A percentile compares a stretch with the other conserved stretches of the same genome.
Evolutionary conservation across 495 filamentous ascomycete genomes (phyloP).

Genomic region (Podospora anserina): DNA sequence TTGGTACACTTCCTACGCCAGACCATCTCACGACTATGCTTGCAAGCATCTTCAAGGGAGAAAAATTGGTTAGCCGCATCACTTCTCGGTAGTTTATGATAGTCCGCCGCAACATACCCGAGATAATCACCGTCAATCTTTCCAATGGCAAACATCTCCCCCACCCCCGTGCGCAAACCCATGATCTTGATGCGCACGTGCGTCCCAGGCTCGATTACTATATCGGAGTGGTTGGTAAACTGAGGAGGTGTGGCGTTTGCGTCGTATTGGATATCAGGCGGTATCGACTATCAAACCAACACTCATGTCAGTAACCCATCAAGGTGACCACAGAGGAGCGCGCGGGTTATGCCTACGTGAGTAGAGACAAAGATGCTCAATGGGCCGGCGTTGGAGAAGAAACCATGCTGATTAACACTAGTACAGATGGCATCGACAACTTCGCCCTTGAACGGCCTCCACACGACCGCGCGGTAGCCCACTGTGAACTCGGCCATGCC

Average conservation of each 20-base stretch:
- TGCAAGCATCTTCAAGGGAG: constrained; percentile 11
- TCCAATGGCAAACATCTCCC: constrained; percentile 91
- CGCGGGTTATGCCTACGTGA: constrained; percentile 55
- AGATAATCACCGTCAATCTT: constrained; percentile 88
- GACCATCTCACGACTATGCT: constrained; percentile 6
- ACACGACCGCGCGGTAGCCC: constrained; percentile 91
- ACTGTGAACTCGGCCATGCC: constrained; percentile 93
- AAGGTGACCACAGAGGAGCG: neutral
- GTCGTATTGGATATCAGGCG: constrained; percentile 87
- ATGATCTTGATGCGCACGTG: constrained; percentile 91
- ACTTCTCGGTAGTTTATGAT: neutral
- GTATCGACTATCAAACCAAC: constrained; percentile 67
- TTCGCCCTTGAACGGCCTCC: constrained; percentile 95
- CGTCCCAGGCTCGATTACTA: constrained; percentile 88
- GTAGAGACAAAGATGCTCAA: constrained; percentile 84
- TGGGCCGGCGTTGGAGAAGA: constrained; percentile 88
- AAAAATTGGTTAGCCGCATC: neutral
- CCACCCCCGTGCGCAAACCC: constrained; percentile 86
- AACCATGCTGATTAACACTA: constrained; percentile 84
- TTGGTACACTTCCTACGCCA: neutral
- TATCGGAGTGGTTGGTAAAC: constrained; percentile 82
- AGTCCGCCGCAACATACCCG: constrained; percentile 36
- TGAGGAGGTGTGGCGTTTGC: constrained; percentile 83
- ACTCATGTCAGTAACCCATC: neutral
- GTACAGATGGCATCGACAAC: constrained; percentile 91